These are phyloP conservation scores for Mentha longifolia DNA, from an alignment of 257 asterid genomes.

Conservation along the genomic window DNA sequence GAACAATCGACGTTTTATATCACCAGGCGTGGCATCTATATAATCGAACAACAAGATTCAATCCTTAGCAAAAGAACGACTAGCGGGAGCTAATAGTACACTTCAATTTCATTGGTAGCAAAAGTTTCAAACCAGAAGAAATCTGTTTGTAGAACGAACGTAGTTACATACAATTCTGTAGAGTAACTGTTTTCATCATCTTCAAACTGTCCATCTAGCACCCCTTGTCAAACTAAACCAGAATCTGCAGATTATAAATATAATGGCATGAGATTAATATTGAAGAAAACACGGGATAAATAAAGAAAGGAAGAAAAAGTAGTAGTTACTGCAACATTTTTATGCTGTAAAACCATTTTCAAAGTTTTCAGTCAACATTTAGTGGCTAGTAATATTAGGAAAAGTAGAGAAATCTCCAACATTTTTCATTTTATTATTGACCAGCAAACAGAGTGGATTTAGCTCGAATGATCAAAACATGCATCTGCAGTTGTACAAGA, in stretches of 20 bases:
- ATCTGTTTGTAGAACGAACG: conserved; percentile 17
- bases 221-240: neutral
- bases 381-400: neutral
- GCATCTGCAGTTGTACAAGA: conserved; percentile 7
- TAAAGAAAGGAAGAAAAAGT: neutral
- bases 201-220: conserved; percentile 17
- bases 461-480: conserved; percentile 11
- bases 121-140: conserved; percentile 11
- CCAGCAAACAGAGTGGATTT: conserved; percentile 4
- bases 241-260: conserved; percentile 16
- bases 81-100: neutral
- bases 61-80: neutral
- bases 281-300: neutral
- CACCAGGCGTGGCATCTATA: neutral
- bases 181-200: conserved; percentile 8
- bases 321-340: neutral
- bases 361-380: neutral
- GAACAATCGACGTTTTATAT: neutral
- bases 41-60: neutral
- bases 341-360: conserved; percentile 11
- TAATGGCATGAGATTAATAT: neutral
- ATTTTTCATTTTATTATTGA: neutral
- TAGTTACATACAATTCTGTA: conserved; percentile 1
- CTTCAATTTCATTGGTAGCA: no score
- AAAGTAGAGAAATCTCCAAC: neutral